phyloP scores from a whole-genome alignment of 805 yeast genomes.

The Starmera quercuum region DNA sequence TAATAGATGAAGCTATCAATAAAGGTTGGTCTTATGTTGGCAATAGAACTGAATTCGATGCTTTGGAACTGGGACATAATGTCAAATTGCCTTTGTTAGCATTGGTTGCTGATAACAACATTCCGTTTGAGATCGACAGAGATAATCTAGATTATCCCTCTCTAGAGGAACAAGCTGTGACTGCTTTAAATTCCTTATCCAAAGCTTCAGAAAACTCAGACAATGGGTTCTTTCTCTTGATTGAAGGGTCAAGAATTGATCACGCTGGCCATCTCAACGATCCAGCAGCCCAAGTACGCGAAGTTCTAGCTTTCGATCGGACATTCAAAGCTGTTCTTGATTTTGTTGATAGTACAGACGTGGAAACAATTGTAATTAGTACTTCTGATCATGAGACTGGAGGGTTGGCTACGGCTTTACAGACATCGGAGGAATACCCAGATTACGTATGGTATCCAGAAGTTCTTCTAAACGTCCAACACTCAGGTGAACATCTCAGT shows the following conservation, averaged over 20 bases:
- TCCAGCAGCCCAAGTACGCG: constrained; percentile 90
- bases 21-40: constrained; percentile 63
- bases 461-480: constrained; percentile 57
- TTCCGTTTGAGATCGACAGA: constrained; percentile 82
- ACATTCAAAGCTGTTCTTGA: constrained; percentile 71
- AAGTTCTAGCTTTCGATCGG: constrained; percentile 79
- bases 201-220: constrained; percentile 66
- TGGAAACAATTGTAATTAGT: constrained; percentile 70
- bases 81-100: constrained; percentile 74
- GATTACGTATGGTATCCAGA: constrained; percentile 87
- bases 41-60: constrained; percentile 51
- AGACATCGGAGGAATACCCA: constrained; percentile 61
- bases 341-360: constrained; percentile 59
- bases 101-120: constrained; percentile 65
- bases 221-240: constrained; percentile 75
- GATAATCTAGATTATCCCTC: constrained; percentile 57
- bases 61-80: constrained; percentile 46
- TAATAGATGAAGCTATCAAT: constrained; percentile 53
- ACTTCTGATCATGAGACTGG: constrained; percentile 97
- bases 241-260: constrained; percentile 92
- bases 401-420: constrained; percentile 84
- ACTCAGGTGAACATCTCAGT: constrained; percentile 69
- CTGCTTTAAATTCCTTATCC: constrained; percentile 64
- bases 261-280: constrained; percentile 94
- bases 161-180: constrained; percentile 66